Evolutionary conservation across 441 rosid genomes (phyloP).

Genomic region (Biscutella laevigata): DNA sequence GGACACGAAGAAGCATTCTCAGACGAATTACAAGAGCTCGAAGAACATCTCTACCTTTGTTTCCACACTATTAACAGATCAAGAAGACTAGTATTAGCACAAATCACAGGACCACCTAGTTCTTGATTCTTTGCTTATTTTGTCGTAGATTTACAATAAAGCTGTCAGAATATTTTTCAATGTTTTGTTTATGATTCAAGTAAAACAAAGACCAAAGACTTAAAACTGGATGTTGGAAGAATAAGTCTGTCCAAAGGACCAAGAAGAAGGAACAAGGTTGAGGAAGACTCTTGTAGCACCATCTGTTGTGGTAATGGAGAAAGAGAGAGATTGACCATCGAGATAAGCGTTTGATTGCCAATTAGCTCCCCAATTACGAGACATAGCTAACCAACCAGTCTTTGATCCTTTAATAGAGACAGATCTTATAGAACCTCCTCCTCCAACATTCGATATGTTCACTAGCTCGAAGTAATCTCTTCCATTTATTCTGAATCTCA

Average conservation of each 20-base stretch:
- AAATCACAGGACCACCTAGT: conserved; percentile 26
- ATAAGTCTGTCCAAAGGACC: conserved; percentile 58
- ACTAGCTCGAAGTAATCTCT: conserved; percentile 70
- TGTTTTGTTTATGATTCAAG: not conserved
- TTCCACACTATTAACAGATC: conserved; percentile 71
- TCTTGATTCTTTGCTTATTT: conserved; percentile 22
- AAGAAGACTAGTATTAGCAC: conserved; percentile 50
- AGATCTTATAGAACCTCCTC: conserved; percentile 44
- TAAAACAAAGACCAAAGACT: not conserved
- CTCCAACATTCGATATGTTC: conserved; percentile 44
- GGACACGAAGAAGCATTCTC: conserved; percentile 37
- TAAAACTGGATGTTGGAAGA: conserved; percentile 52
- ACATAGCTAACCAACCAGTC: conserved; percentile 55
- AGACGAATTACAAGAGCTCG: conserved; percentile 68
- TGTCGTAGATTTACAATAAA: too few relatives aligned
- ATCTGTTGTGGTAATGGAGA: conserved; percentile 50
- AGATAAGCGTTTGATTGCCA: conserved; percentile 68
- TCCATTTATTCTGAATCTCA: conserved; percentile 59
- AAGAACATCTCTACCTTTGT: conserved; percentile 53
- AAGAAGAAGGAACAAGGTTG: conserved; percentile 39
- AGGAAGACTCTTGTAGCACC: conserved; percentile 39
- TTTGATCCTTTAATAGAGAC: conserved; percentile 52
- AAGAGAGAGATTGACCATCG: conserved; percentile 41
- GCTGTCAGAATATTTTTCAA: not conserved
- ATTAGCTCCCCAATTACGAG: conserved; percentile 71